A percentile compares a stretch with the other conserved stretches of the same genome.
Evolutionary conservation across 208 protist genomes (phyloP).

Genomic region (Kentomonas sorsogonicus): DNA sequence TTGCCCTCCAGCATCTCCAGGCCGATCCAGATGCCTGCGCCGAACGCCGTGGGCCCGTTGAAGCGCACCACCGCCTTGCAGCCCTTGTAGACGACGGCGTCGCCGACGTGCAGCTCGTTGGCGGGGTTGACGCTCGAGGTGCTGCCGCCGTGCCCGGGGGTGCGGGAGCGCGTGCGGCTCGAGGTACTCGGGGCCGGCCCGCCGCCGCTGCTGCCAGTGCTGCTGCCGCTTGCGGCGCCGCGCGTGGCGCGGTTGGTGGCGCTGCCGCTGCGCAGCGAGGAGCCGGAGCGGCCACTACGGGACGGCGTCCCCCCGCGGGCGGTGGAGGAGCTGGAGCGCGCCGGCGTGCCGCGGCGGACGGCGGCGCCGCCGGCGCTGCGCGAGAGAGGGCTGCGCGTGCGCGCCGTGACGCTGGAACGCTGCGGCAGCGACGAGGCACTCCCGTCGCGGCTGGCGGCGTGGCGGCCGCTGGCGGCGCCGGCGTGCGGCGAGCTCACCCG

Average conservation of each 20-base stretch:
- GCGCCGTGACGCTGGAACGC: slow-evolving; percentile 31
- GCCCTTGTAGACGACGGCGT: slow-evolving; percentile 82
- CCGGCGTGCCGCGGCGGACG: slow-evolving; percentile 76
- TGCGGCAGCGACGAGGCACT: slow-evolving; percentile 27
- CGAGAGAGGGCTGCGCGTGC: slow-evolving; percentile 66
- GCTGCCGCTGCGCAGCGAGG: slow-evolving; percentile 9
- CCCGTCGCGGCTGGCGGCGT: slow-evolving; percentile 38
- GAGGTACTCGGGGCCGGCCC: slow-evolving; percentile 3
- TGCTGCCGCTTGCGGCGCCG: no score
- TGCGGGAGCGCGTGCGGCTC: not conserved
- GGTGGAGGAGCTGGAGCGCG: slow-evolving; percentile 51
- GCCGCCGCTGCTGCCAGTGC: not conserved
- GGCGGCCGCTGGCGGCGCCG: slow-evolving; percentile 25
- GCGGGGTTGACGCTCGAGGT: slow-evolving; percentile 35
- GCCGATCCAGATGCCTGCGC: slow-evolving; percentile 84
- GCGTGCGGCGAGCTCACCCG: slow-evolving; percentile 32
- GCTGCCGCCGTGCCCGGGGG: not conserved
- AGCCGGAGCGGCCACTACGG: slow-evolving; percentile 15
- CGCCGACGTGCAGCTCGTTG: slow-evolving; percentile 68
- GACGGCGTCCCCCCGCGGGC: slow-evolving; percentile 39
- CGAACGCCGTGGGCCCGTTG: slow-evolving; percentile 78
- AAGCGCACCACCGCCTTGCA: slow-evolving; percentile 80
- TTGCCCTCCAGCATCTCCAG: slow-evolving; percentile 88
- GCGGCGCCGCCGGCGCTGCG: slow-evolving; percentile 67
- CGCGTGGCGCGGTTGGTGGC: slow-evolving; percentile 1